Conservation (phyloP, 2,329 filamentous ascomycete species). For the Ascosphaera acerosa region DNA sequence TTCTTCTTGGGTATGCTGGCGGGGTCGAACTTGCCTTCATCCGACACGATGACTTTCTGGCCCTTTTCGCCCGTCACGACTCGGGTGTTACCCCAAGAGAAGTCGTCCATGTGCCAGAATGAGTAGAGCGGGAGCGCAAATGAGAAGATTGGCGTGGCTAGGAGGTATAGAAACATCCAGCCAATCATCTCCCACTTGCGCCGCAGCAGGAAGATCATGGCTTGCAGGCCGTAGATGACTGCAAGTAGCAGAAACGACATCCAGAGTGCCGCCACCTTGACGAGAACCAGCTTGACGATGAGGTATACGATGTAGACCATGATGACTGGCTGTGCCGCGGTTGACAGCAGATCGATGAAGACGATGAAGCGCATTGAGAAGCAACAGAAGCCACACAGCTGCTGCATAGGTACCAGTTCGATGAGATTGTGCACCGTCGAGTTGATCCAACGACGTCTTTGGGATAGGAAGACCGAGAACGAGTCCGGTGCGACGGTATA, state of each 20-base stretch:
- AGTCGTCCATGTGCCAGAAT: conserved; percentile 99
- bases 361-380: conserved; percentile 97
- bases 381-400: conserved; percentile 96
- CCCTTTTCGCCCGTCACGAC: conserved; percentile 90
- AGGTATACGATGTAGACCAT: conserved; percentile 70
- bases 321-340: conserved; percentile 72
- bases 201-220: conserved; percentile 88
- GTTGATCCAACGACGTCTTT: conserved; percentile 97
- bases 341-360: conserved; percentile 80
- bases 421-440: conserved; percentile 92
- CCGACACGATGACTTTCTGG: conserved; percentile 67
- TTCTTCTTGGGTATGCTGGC: conserved; percentile 79
- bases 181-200: conserved; percentile 95
- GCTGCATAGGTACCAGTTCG: conserved; percentile 69
- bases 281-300: conserved; percentile 48
- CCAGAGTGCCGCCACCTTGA: conserved; percentile 50
- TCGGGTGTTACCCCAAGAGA: conserved; percentile 96
- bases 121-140: conserved; percentile 84
- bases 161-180: conserved; percentile 97
- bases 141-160: conserved; percentile 88
- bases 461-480: conserved; percentile 86
- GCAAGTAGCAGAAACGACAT: conserved; percentile 78
- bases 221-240: conserved; percentile 83
- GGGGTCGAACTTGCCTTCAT: conserved; percentile 74
- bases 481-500: conserved; percentile 82